Conservation (phyloP, 2,329 filamentous ascomycete species). For the Colletotrichum lindemuthianum region DNA sequence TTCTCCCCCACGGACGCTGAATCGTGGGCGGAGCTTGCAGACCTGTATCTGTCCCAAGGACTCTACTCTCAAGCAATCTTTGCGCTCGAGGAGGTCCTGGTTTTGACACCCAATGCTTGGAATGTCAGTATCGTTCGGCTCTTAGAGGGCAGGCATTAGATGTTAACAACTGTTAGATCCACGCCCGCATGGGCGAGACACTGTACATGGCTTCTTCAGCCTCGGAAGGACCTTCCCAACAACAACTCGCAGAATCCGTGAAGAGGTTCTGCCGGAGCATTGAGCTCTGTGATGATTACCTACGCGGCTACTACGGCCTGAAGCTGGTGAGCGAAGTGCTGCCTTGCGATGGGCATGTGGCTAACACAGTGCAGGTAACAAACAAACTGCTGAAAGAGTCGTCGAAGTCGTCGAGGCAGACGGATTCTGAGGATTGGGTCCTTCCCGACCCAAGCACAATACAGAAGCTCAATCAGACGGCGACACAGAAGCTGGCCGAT, state of each 20-base stretch:
- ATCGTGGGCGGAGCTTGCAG: conserved; percentile 90
- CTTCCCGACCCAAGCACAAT: conserved; percentile 68
- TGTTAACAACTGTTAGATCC: conserved; percentile 67
- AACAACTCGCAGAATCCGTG: conserved; percentile 75
- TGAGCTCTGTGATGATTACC: conserved; percentile 92
- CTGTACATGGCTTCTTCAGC: conserved; percentile 74
- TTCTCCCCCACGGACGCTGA: conserved; percentile 90
- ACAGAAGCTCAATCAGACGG: conserved; percentile 75
- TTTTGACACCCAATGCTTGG: conserved; percentile 92
- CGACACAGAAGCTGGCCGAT: conserved; percentile 79
- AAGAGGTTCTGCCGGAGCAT: conserved; percentile 90
- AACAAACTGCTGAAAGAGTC: conserved; percentile 58
- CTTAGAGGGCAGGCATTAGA: background rate
- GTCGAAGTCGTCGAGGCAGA: conserved; percentile 55
- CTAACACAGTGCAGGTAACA: conserved; percentile 53
- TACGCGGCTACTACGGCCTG: conserved; percentile 92
- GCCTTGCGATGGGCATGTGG: background rate
- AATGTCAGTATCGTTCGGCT: conserved; percentile 69
- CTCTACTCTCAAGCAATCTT: conserved; percentile 86
- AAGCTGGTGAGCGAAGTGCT: conserved; percentile 69
- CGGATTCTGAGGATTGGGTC: conserved; percentile 60
- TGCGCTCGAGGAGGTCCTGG: conserved; percentile 87
- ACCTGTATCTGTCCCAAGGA: conserved; percentile 84
- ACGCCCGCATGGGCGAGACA: conserved; percentile 87
- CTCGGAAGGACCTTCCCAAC: conserved; percentile 53